phyloP scores from a whole-genome alignment of 2,329 filamentous ascomycete genomes.

The Blastomyces parvus region DNA sequence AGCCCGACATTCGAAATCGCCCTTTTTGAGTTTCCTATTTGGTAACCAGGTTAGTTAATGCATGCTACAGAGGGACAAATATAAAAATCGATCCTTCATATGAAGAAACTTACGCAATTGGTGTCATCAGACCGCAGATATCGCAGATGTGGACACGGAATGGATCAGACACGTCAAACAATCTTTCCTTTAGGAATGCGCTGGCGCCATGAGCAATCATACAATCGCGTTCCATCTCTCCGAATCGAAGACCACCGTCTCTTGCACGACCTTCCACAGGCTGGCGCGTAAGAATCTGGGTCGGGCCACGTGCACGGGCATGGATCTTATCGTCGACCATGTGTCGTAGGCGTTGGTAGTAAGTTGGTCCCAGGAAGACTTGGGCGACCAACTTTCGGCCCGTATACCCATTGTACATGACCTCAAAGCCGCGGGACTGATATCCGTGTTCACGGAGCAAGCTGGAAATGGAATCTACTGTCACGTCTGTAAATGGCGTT shows the following conservation, averaged over 20 bases:
- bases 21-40: slow-evolving; percentile 77
- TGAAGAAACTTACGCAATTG: slow-evolving; percentile 78
- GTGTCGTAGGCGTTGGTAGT: slow-evolving; percentile 96
- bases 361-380: slow-evolving; percentile 94
- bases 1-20: slow-evolving; percentile 90
- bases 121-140: slow-evolving; percentile 97
- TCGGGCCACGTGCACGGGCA: slow-evolving; percentile 89
- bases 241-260: slow-evolving; percentile 96
- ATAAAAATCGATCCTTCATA: slow-evolving; percentile 5
- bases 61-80: slow-evolving; percentile 21
- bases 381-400: slow-evolving; percentile 87
- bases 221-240: slow-evolving; percentile 99
- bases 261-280: slow-evolving; percentile 96
- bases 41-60: slow-evolving; percentile 7
- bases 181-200: slow-evolving; percentile 89
- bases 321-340: slow-evolving; percentile 99
- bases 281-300: slow-evolving; percentile 94
- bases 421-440: slow-evolving; percentile 92
- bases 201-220: slow-evolving; percentile 99
- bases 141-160: slow-evolving; percentile 98
- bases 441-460: slow-evolving; percentile 83
- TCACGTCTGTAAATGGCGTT: slow-evolving; percentile 95
- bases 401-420: slow-evolving; percentile 98
- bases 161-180: slow-evolving; percentile 95
- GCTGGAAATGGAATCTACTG: slow-evolving; percentile 82